Conservation (phyloP, 2,329 filamentous ascomycete genomes). For the Aspergillus sp. region DNA sequence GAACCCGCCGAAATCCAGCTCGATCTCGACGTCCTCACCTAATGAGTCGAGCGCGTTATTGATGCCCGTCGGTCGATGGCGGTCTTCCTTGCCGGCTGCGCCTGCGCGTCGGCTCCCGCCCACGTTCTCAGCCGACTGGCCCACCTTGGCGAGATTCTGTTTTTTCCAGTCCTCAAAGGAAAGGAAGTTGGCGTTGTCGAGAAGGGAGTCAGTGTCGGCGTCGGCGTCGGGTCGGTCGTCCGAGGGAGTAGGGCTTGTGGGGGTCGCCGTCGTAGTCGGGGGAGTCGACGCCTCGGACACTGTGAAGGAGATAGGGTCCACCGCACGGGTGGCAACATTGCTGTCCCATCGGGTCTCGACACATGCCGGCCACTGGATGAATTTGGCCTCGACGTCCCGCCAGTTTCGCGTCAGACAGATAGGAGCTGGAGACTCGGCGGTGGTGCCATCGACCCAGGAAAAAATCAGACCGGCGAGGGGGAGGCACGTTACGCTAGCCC, state of each 20-base stretch:
- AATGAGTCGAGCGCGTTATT: slow-evolving; percentile 72
- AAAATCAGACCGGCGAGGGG: slow-evolving; percentile 10
- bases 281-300: not conserved
- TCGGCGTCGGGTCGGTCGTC: slow-evolving; percentile 37
- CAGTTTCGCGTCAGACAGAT: slow-evolving; percentile 19
- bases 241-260: not conserved
- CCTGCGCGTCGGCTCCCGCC: slow-evolving; percentile 54
- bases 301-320: slow-evolving; percentile 4
- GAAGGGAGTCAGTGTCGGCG: slow-evolving; percentile 61
- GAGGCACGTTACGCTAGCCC: slow-evolving; percentile 12
- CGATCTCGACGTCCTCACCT: slow-evolving; percentile 86
- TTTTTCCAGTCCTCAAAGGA: slow-evolving; percentile 99
- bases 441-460: slow-evolving; percentile 9
- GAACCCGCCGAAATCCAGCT: slow-evolving; percentile 67
- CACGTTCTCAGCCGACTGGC: slow-evolving; percentile 70
- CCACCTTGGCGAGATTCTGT: slow-evolving; percentile 80
- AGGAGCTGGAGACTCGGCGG: slow-evolving; percentile 10
- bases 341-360: slow-evolving; percentile 19
- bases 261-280: not conserved
- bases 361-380: slow-evolving; percentile 26
- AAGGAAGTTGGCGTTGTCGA: slow-evolving; percentile 79
- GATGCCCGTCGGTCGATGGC: slow-evolving; percentile 51
- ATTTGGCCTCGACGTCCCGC: slow-evolving; percentile 16
- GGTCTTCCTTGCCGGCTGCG: slow-evolving; percentile 49
- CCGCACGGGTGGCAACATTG: not conserved